Evolutionary conservation across 768 basidiomycete species (phyloP), one percentile per base, ranked within the genome.

Genomic region (Trametes cingulata): DNA sequence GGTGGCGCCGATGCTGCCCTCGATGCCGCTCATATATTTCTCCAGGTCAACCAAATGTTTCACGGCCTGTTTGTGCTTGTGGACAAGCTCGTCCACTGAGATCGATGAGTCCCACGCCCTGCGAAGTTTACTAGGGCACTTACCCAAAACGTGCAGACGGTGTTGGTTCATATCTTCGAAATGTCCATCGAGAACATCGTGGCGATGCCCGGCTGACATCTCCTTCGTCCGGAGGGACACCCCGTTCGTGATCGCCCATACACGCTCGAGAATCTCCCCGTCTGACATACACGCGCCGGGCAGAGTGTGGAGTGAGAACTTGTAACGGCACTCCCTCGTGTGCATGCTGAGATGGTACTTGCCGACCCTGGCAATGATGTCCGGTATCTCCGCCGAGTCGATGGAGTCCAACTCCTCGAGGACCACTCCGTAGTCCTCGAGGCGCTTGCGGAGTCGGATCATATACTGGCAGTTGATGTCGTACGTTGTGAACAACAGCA

Each of bases 401-500:
- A 63, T 53, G 1, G 22, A 22, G 4, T 24, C 50, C 1, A 68
- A 51, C 1, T 55, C 35, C 15, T 25, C 17, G 1, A 45, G 33
- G 17, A 47, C 22, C 15, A 45, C 22, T 6, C 17, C n/a, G 20
- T 68, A 55, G 13, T 59, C 54, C 22, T 17, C 27, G 20, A 68
- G 43, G 7, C 63, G 54, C 22, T 61, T 37, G 6, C 24, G 24
- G 36, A 65, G 56, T 10, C 62, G 43, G 2, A 61, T 58, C 15
- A 40, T 61, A 37, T 65, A 70, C 40, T 73, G 68, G 50, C 69
- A 72, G 22, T 61, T 63, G 54, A 72, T 72, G 54, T 72, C 72
- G 52, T 73, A 73, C 19, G 42, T 22, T 19, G 15, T 19, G 3
- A 29, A 53, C 6, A 56, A 22, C 13, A 61, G 24, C 43, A 49